Evolutionary conservation across 2,329 filamentous ascomycete genomes (phyloP).

Genomic region (Trichoderma pleuroti): DNA sequence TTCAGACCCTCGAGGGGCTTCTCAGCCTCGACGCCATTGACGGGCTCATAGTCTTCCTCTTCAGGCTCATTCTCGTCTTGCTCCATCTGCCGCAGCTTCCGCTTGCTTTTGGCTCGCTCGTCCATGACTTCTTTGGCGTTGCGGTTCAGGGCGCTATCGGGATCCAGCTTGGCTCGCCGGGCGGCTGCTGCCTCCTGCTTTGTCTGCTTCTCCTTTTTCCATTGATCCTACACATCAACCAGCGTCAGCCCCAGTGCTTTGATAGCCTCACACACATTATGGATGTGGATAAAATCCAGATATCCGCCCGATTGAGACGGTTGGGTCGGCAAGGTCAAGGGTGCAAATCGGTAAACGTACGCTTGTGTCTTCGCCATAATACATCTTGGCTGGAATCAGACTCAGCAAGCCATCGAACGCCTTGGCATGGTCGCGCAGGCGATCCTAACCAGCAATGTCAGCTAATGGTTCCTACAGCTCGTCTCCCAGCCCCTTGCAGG

Average conservation of each 20-base stretch:
- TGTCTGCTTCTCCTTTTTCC: conserved; percentile 90
- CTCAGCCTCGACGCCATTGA: conserved; percentile 56
- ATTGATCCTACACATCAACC: conserved; percentile 67
- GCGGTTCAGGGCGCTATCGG: conserved; percentile 73
- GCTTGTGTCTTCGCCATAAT: conserved; percentile 81
- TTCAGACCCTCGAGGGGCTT: conserved; percentile 63
- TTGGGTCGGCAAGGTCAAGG: neutral
- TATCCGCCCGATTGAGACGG: neutral
- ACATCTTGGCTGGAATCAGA: conserved; percentile 84
- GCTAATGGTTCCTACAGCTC: conserved; percentile 1
- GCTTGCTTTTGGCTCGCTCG: conserved; percentile 71
- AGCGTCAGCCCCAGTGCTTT: neutral
- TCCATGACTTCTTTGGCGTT: conserved; percentile 92
- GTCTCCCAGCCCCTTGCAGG: neutral
- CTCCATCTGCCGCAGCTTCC: conserved; percentile 67
- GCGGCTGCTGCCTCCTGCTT: conserved; percentile 81
- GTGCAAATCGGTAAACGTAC: conserved; percentile 52
- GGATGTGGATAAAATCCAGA: neutral
- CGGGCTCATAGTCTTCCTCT: conserved; percentile 43
- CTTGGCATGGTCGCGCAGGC: conserved; percentile 58
- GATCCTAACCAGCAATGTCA: conserved; percentile 42
- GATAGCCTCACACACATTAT: neutral
- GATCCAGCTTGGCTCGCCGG: conserved; percentile 85
- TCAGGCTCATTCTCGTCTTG: conserved; percentile 41
- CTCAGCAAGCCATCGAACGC: conserved; percentile 85